These are phyloP conservation scores for Amaranthus hypochondriacus DNA, from an alignment of 148 eudicot genomes.

Conservation along the genomic window DNA sequence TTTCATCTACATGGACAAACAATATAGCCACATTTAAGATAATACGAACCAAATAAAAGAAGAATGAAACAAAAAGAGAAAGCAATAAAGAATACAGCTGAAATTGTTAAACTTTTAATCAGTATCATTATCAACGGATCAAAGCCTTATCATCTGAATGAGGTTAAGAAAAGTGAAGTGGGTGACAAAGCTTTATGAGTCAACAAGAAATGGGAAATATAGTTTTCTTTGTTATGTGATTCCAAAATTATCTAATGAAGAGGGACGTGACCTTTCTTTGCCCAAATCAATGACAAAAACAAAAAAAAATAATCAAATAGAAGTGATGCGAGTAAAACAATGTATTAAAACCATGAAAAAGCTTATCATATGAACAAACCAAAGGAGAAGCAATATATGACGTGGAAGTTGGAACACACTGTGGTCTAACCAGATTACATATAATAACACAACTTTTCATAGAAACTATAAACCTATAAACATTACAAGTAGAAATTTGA, in stretches of 20 bases:
- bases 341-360: neutral
- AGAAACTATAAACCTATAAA: neutral
- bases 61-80: neutral
- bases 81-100: neutral
- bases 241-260: neutral
- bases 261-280: too few species aligned
- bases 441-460: neutral
- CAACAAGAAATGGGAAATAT: neutral
- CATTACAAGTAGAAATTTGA: neutral
- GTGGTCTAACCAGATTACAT: neutral
- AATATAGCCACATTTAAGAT: neutral
- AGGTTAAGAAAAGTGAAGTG: neutral
- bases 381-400: neutral
- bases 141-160: neutral
- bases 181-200: neutral
- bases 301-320: neutral
- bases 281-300: neutral
- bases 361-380: neutral
- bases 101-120: too few species aligned
- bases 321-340: neutral
- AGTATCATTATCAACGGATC: too few species aligned
- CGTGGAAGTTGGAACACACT: neutral
- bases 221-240: neutral
- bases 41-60: neutral
- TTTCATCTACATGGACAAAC: conserved; percentile 54